phyloP scores from a whole-genome alignment of 768 basidiomycete species.

The Tylopilus rubrobrunneus region DNA sequence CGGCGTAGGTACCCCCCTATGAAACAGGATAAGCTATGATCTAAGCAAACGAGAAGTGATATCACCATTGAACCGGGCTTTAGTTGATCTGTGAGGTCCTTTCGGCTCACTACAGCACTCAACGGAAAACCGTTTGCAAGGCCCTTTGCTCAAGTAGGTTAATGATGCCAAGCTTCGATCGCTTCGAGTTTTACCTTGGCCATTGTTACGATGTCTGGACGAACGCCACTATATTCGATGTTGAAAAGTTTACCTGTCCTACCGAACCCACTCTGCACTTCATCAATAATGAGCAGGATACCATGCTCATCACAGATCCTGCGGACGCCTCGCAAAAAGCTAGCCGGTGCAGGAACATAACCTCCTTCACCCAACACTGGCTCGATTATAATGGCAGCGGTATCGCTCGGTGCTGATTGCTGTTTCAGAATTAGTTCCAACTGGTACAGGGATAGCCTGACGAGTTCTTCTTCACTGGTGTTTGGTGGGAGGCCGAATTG shows the following conservation, averaged over 20 bases:
- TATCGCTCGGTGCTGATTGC: constrained; percentile 79
- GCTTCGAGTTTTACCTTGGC: constrained; percentile 62
- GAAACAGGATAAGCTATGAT: constrained; percentile 8
- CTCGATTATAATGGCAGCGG: constrained; percentile 91
- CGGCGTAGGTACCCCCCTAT: constrained; percentile 86
- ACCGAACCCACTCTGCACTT: constrained; percentile 89
- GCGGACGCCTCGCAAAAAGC: constrained; percentile 77
- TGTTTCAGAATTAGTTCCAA: constrained; percentile 76
- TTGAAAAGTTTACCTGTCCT: constrained; percentile 80
- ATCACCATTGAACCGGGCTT: constrained; percentile 75
- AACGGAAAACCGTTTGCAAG: constrained; percentile 93
- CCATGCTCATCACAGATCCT: constrained; percentile 83
- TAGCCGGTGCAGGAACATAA: constrained; percentile 82
- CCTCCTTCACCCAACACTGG: constrained; percentile 95
- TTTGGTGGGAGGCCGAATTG: constrained; percentile 57
- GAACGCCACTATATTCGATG: constrained; percentile 79
- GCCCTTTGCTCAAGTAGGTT: constrained; percentile 41
- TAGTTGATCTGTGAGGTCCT: constrained; percentile 76
- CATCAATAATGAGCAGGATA: constrained; percentile 81
- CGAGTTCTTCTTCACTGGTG: constrained; percentile 55
- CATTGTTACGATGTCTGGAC: constrained; percentile 83
- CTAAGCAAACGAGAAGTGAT: not conserved
- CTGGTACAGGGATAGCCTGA: constrained; percentile 68
- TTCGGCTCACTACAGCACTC: constrained; percentile 77
- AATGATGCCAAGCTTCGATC: not conserved